These are phyloP conservation scores for Fusarium sp. DNA, from an alignment of 2,329 filamentous ascomycete genomes.

Conservation along the genomic window DNA sequence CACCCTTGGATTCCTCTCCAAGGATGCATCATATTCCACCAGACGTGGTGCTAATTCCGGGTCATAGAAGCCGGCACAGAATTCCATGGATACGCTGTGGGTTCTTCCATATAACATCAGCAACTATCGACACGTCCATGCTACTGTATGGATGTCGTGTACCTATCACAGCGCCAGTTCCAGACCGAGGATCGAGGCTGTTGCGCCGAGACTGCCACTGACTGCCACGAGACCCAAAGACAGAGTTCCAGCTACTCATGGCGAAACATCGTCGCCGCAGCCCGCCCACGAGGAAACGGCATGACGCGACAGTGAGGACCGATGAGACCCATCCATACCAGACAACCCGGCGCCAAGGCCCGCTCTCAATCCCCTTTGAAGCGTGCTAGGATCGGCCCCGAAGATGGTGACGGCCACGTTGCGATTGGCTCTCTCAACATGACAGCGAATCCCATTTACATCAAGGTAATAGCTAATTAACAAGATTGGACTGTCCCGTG, in stretches of 20 bases:
- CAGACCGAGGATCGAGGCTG: slow-evolving; percentile 13
- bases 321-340: slow-evolving; percentile 11
- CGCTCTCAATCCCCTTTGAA: slow-evolving; percentile 11
- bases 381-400: slow-evolving; percentile 18
- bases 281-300: slow-evolving; percentile 14
- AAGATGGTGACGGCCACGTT: slow-evolving; percentile 5
- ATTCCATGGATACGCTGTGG: background rate
- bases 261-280: slow-evolving; percentile 26
- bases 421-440: slow-evolving; percentile 7
- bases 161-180: background rate
- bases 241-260: slow-evolving; percentile 25
- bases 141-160: background rate
- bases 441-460: background rate
- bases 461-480: background rate
- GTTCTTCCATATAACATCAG: background rate
- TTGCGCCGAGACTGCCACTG: slow-evolving; percentile 10
- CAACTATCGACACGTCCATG: background rate
- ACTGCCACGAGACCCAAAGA: slow-evolving; percentile 1
- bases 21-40: background rate
- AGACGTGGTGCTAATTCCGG: background rate
- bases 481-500: background rate
- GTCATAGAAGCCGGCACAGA: background rate
- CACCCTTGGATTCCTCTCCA: background rate
- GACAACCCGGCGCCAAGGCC: slow-evolving; percentile 6
- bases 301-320: slow-evolving; percentile 4